These are phyloP conservation scores for Serendipita sp. DNA, from an alignment of 1,284 basidiomycete species.

Conservation along the genomic window DNA sequence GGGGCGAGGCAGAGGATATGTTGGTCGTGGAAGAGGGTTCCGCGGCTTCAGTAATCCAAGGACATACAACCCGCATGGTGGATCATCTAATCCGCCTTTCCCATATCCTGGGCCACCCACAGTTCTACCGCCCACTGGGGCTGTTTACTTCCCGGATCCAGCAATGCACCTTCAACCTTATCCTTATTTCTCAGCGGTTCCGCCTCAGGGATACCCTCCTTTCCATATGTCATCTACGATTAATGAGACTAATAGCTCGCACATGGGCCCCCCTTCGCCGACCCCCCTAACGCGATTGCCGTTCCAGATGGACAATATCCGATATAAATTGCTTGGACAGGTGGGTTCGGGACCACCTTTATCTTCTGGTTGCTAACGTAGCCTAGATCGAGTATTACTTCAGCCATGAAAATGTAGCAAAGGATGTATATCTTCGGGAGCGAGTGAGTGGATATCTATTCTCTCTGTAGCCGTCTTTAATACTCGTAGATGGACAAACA, in stretches of 20 bases:
- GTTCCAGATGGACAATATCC: slow-evolving; percentile 48
- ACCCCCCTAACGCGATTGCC: slow-evolving; percentile 40
- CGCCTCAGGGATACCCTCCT: neutral
- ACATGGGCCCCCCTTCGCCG: slow-evolving; percentile 31
- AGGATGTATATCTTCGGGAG: slow-evolving; percentile 68
- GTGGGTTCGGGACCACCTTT: slow-evolving; percentile 11
- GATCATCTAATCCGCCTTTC: neutral
- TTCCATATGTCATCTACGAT: slow-evolving; percentile 15
- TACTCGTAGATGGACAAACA: neutral
- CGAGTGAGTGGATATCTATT: slow-evolving; percentile 30
- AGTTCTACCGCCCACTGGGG: neutral
- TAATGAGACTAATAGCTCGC: slow-evolving; percentile 16
- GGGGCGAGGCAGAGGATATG: neutral
- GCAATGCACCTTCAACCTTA: slow-evolving; percentile 1
- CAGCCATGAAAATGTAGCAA: slow-evolving; percentile 71
- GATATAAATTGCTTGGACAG: slow-evolving; percentile 55
- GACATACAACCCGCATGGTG: neutral
- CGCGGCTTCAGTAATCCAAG: neutral
- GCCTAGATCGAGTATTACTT: slow-evolving; percentile 73
- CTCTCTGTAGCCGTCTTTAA: neutral
- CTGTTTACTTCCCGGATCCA: slow-evolving; percentile 1
- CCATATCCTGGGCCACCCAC: neutral
- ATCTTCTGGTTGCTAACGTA: neutral
- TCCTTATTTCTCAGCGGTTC: neutral
- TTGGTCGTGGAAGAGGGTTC: neutral